Evolutionary conservation across 768 basidiomycete genomes (phyloP).

Genomic region (Panus rudis): DNA sequence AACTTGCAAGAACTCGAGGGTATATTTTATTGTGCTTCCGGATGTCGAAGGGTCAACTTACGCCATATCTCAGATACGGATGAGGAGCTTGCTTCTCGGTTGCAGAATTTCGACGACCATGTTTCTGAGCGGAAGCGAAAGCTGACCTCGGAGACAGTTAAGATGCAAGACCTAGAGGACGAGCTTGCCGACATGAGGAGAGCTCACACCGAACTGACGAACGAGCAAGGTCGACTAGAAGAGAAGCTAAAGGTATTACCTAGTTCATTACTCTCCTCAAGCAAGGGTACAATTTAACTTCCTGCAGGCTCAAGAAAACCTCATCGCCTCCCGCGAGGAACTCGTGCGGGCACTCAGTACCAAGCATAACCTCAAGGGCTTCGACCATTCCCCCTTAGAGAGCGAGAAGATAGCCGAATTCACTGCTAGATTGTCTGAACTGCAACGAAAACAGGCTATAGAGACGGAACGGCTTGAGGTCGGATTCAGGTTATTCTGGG

Average conservation of each 20-base stretch:
- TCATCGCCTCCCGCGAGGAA: conserved; percentile 63
- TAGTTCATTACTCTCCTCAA: not conserved
- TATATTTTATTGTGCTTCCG: conserved; percentile 1
- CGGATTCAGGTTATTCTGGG: conserved; percentile 6
- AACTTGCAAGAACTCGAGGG: conserved; percentile 46
- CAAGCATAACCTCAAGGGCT: conserved; percentile 69
- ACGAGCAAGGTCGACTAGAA: conserved; percentile 57
- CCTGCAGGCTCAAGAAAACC: conserved; percentile 63
- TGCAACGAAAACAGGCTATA: conserved; percentile 53
- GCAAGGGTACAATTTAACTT: not conserved
- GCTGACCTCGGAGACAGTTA: conserved; percentile 39
- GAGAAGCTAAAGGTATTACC: conserved; percentile 66
- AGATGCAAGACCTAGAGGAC: conserved; percentile 56
- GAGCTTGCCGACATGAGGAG: conserved; percentile 42
- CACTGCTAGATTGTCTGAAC: conserved; percentile 52
- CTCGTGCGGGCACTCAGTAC: conserved; percentile 64
- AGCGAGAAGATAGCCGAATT: conserved; percentile 71
- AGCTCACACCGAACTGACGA: conserved; percentile 49
- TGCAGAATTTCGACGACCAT: conserved; percentile 55
- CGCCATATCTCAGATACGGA: conserved; percentile 48
- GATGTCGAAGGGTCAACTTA: not conserved
- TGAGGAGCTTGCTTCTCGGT: conserved; percentile 55
- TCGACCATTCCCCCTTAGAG: conserved; percentile 61
- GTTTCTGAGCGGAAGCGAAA: conserved; percentile 44
- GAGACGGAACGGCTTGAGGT: conserved; percentile 70